These are phyloP conservation scores for Lophiostoma macrostomum DNA, from an alignment of 495 filamentous ascomycete genomes.

Conservation along the genomic window DNA sequence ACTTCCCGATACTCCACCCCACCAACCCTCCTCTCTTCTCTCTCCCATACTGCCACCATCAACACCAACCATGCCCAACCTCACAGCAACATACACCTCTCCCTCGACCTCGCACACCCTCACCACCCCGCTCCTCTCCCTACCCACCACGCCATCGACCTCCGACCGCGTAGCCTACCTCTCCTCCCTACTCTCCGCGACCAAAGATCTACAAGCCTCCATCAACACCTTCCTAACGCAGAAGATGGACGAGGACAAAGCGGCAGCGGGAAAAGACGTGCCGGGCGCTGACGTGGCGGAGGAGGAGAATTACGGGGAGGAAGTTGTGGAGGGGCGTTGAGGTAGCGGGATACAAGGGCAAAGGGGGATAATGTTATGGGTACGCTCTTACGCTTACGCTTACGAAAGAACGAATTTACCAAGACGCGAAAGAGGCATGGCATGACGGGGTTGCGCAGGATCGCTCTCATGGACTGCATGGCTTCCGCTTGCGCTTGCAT, in stretches of 20 bases:
- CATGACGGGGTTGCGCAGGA: too few relatives aligned
- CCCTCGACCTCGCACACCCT: constrained; percentile 43
- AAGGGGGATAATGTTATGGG: too few relatives aligned
- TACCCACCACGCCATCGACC: constrained; percentile 41
- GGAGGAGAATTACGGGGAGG: constrained; percentile 85
- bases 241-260: constrained; percentile 88
- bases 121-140: constrained; percentile 39
- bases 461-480: too few relatives aligned
- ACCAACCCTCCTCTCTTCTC: too few relatives aligned
- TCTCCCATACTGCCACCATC: background rate
- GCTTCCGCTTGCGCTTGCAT: too few relatives aligned
- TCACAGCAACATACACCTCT: constrained; percentile 20
- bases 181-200: constrained; percentile 57
- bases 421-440: too few relatives aligned
- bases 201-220: constrained; percentile 61
- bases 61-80: constrained; percentile 2
- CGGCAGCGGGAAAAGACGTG: constrained; percentile 28
- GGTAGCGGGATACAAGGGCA: too few relatives aligned
- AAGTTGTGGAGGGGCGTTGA: constrained; percentile 59
- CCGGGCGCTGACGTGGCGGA: constrained; percentile 54
- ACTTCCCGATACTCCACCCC: too few relatives aligned
- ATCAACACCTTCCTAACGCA: constrained; percentile 81
- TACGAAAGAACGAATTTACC: too few relatives aligned
- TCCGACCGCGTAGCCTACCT: constrained; percentile 58
- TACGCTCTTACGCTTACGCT: too few relatives aligned